phyloP scores from a whole-genome alignment of 176 grass and related monocot species.

The maize (Zea mays) region DNA sequence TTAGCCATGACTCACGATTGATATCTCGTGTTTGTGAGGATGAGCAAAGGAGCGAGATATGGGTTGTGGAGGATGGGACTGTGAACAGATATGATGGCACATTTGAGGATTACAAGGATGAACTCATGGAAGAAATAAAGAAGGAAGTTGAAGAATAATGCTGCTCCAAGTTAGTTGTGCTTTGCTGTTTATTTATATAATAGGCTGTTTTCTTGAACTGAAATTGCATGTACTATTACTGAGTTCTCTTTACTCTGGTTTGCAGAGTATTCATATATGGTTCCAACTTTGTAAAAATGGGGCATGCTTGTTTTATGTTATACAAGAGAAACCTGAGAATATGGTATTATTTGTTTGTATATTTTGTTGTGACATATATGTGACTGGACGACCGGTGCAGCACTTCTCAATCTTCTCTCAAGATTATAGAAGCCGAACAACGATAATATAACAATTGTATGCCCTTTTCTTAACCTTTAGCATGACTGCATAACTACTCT shows the following conservation, averaged over 20 bases:
- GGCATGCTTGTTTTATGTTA: conserved; percentile 31
- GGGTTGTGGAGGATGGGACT: conserved; percentile 93
- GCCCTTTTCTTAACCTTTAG: background rate
- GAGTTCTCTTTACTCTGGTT: conserved; percentile 32
- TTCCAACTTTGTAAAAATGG: conserved; percentile 30
- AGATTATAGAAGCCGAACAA: background rate
- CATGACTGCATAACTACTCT: background rate
- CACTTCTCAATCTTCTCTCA: background rate
- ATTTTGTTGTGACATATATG: background rate
- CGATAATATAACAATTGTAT: background rate
- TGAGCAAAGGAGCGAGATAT: conserved; percentile 87
- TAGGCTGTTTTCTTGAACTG: conserved; percentile 38
- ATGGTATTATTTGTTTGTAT: conserved; percentile 1
- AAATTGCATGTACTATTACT: conserved; percentile 36
- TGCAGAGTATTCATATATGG: conserved; percentile 39
- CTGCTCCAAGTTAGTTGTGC: conserved; percentile 36
- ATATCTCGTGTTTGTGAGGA: conserved; percentile 92
- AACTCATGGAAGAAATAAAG: conserved; percentile 86
- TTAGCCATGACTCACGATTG: conserved; percentile 87
- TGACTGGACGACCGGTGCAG: background rate
- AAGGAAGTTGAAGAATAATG: conserved; percentile 79
- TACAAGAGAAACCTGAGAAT: conserved; percentile 16
- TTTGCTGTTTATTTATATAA: conserved; percentile 47
- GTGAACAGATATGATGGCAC: conserved; percentile 71
- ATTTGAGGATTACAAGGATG: conserved; percentile 98